Evolutionary conservation across 371 early-diverging fungal genomes (phyloP).

Genomic region (Racocetra persica): DNA sequence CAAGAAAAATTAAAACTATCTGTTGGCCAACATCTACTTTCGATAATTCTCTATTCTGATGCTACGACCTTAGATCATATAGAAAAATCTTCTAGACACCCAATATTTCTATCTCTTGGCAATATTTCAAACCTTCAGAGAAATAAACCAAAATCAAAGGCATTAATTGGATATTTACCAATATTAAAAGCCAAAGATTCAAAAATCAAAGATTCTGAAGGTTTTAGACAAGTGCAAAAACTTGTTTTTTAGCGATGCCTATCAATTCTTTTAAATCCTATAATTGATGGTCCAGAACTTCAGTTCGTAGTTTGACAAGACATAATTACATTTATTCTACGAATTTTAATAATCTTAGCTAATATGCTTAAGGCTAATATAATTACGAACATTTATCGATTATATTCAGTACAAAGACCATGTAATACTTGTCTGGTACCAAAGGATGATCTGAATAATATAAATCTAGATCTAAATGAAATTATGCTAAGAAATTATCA

Average conservation of each 20-base stretch:
- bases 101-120: constrained; percentile 1
- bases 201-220: neutral
- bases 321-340: neutral
- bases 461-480: neutral
- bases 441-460: neutral
- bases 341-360: neutral
- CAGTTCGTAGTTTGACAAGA: neutral
- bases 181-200: constrained; percentile 16
- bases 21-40: neutral
- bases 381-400: neutral
- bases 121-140: neutral
- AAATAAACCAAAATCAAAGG: neutral
- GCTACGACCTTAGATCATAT: neutral
- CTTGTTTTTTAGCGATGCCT: neutral
- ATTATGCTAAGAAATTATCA: neutral
- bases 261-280: neutral
- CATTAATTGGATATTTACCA: neutral
- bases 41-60: constrained; percentile 4
- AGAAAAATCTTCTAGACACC: neutral
- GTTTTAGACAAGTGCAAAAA: neutral
- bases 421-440: neutral
- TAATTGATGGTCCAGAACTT: neutral
- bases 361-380: neutral
- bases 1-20: neutral
- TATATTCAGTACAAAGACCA: neutral